Percentiles rank a stretch among this genome's conserved stretches.
Conservation (phyloP, 2,329 filamentous ascomycete genomes). For the Plectosphaerella plurivora region DNA sequence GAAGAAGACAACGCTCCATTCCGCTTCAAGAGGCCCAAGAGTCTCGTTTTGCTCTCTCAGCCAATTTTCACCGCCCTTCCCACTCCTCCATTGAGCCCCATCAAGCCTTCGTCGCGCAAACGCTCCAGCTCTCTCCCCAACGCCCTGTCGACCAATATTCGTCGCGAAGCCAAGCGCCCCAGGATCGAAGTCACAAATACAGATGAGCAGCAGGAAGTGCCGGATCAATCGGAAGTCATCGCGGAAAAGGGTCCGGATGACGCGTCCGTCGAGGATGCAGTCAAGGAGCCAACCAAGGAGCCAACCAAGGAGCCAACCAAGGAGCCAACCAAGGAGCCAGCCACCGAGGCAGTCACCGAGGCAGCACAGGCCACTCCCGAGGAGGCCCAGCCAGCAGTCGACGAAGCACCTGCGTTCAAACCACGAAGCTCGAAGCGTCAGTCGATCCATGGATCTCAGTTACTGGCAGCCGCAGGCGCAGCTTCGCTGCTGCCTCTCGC, state of each 20-base stretch:
- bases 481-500: background rate
- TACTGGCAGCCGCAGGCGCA: background rate
- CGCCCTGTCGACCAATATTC: background rate
- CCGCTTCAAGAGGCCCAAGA: slow-evolving; percentile 38
- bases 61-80: slow-evolving; percentile 19
- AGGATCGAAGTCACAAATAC: slow-evolving; percentile 3
- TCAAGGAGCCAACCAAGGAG: background rate
- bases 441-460: background rate
- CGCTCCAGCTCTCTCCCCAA: slow-evolving; percentile 46
- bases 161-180: slow-evolving; percentile 8
- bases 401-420: slow-evolving; percentile 5
- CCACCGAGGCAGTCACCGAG: background rate
- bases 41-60: slow-evolving; percentile 29
- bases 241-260: no score
- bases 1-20: slow-evolving; percentile 26
- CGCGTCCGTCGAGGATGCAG: background rate
- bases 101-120: slow-evolving; percentile 28
- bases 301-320: background rate
- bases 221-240: background rate
- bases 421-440: slow-evolving; percentile 10
- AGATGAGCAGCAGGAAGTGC: background rate
- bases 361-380: background rate
- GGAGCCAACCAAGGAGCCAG: background rate
- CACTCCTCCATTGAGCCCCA: slow-evolving; percentile 25
- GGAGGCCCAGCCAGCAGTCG: background rate